Percentiles rank a stretch among this genome's conserved stretches.
These are phyloP conservation scores for Trichoderma sp. DNA, from an alignment of 2,329 filamentous ascomycete species.

Conservation along the genomic window DNA sequence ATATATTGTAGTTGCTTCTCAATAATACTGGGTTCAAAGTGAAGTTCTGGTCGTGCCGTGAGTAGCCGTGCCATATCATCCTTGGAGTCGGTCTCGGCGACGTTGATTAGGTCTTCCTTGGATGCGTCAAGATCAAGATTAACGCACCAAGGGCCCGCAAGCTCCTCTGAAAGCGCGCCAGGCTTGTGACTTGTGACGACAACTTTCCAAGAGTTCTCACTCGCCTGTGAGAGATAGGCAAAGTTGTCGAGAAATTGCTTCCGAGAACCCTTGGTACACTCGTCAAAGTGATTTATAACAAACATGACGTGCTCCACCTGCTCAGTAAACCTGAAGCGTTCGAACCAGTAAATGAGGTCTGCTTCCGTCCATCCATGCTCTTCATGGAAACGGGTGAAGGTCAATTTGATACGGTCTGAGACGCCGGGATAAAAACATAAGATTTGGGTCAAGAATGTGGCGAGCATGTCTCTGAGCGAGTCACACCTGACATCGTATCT, in stretches of 20 bases:
- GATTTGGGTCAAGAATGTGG: constrained; percentile 20
- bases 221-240: constrained; percentile 11
- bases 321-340: constrained; percentile 18
- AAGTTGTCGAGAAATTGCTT: constrained; percentile 21
- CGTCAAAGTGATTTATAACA: constrained; percentile 22
- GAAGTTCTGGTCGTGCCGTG: constrained; percentile 21
- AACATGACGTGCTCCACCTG: constrained; percentile 21
- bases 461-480: constrained; percentile 21
- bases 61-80: constrained; percentile 12
- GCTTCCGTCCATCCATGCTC: constrained; percentile 23
- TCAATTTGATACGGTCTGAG: constrained; percentile 4
- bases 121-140: constrained; percentile 11
- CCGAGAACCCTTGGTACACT: constrained; percentile 21
- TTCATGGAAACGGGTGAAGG: constrained; percentile 10
- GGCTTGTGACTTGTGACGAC: constrained; percentile 20
- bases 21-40: neutral
- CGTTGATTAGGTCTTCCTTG: neutral
- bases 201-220: constrained; percentile 20
- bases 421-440: constrained; percentile 14
- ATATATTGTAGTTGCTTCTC: constrained; percentile 26
- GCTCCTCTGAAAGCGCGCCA: constrained; percentile 15
- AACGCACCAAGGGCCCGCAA: constrained; percentile 11
- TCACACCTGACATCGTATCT: constrained; percentile 17
- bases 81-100: neutral
- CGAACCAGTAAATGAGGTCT: constrained; percentile 20